phyloP scores from a whole-genome alignment of 2,329 filamentous ascomycete genomes.

The Hyphodiscus sp. region DNA sequence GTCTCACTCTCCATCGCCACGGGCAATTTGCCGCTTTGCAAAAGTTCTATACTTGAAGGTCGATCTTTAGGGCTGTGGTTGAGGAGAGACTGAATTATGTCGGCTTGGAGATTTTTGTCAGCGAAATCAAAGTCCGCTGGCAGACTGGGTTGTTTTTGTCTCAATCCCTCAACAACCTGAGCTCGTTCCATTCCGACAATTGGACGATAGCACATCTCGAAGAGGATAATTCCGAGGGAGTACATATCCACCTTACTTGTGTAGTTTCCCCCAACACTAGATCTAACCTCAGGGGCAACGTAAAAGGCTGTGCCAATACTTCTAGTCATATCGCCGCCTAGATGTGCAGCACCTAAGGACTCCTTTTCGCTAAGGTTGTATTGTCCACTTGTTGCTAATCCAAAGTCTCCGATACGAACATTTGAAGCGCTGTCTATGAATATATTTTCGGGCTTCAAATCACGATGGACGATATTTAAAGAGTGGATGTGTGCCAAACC shows the following conservation, averaged over 20 bases:
- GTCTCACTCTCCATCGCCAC: slow-evolving; percentile 91
- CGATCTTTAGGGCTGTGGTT: slow-evolving; percentile 77
- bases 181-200: slow-evolving; percentile 55
- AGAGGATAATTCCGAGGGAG: slow-evolving; percentile 93
- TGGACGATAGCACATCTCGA: slow-evolving; percentile 83
- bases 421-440: slow-evolving; percentile 90
- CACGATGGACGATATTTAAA: slow-evolving; percentile 87
- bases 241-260: slow-evolving; percentile 98
- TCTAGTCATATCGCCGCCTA: slow-evolving; percentile 56
- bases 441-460: slow-evolving; percentile 95
- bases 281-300: slow-evolving; percentile 84
- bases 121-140: slow-evolving; percentile 68
- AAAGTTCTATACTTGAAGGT: slow-evolving; percentile 73
- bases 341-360: slow-evolving; percentile 16
- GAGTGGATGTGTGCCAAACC: slow-evolving; percentile 85
- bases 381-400: slow-evolving; percentile 84
- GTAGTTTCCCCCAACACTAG: slow-evolving; percentile 68
- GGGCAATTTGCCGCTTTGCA: slow-evolving; percentile 81
- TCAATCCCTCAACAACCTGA: slow-evolving; percentile 59
- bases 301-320: slow-evolving; percentile 79
- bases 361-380: slow-evolving; percentile 53
- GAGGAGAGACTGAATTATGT: slow-evolving; percentile 73
- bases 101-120: slow-evolving; percentile 62
- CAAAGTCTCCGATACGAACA: slow-evolving; percentile 95
- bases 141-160: slow-evolving; percentile 60